Evolutionary conservation across 139 green algal species (phyloP), one percentile per base, ranked within the genome.

Genomic region (Coelastrella sp.): DNA sequence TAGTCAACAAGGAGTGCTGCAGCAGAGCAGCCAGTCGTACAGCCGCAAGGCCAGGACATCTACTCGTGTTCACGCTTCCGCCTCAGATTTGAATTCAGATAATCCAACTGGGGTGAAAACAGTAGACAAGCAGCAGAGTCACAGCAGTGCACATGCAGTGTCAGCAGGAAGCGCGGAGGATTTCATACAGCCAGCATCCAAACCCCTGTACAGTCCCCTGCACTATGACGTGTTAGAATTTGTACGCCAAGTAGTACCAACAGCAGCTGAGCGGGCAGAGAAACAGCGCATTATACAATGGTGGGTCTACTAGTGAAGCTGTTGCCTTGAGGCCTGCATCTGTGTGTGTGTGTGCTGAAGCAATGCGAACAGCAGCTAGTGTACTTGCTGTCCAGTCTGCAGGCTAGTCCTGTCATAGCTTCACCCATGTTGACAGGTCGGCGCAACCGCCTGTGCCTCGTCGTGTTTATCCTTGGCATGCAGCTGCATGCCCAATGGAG

Each of bases 161-260:
- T 48, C 48, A 81, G 73, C 73, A 48, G 73, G 62, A 43, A 38
- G 43, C 13, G 30, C 40, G 41, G 48, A 27, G 8, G 73, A 53
- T 63, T 38, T 63, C 23, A 72, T 72, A 35, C 37, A 40, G 38
- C 37, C 59, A 23, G 53, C 25, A 5, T 13, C 77, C 25, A 40
- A 62, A 51, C 80, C 34, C 4, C 30, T 50, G 66, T 87, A 87
- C 81, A 81, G 64, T 8, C 81, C 81, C 17, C 34, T 87, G 51
- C 81, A 87, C 17, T 66, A 87, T 35, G 38, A 87, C 23, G 32
- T 87, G 19, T 25, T 57, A 27, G 69, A 87, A 13, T 87, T 87
- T 53, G 57, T 34, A 13, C 38, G 41, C 23, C 51, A 64, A 17
- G 57, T 87, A 30, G 69, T 81, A 50, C 69, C 69, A 7, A 87